A percentile compares a stretch with the other conserved stretches of the same genome.
phyloP scores from a whole-genome alignment of 1,284 basidiomycete species.

The Fistulina hepatica region DNA sequence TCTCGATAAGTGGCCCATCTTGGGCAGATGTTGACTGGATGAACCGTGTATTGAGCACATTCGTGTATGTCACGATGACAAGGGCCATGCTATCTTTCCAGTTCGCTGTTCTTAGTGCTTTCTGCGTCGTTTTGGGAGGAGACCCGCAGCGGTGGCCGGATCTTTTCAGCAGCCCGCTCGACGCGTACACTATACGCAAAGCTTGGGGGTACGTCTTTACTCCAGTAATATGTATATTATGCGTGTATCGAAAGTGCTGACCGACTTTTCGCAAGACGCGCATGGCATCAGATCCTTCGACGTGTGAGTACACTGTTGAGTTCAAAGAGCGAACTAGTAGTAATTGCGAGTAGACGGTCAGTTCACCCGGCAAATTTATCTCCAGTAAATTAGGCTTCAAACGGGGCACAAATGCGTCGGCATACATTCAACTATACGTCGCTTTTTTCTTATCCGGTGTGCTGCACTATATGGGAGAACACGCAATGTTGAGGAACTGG shows the following conservation, averaged over 20 bases:
- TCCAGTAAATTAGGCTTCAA: constrained; percentile 2
- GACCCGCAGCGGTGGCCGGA: constrained; percentile 2
- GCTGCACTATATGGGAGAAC: constrained; percentile 10
- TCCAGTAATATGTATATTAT: neutral
- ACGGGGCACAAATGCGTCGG: constrained; percentile 4
- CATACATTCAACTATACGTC: constrained; percentile 12
- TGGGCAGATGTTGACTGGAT: no score
- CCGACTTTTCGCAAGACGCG: neutral
- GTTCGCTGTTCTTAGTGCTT: no score
- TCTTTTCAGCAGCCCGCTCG: constrained; percentile 1
- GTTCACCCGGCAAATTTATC: constrained; percentile 8
- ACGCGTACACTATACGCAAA: constrained; percentile 4
- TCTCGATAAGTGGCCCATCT: no score
- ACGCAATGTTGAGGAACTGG: neutral
- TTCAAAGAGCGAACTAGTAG: neutral
- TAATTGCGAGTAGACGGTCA: neutral
- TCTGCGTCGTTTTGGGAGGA: no score
- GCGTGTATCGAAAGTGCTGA: neutral
- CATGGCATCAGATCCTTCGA: constrained; percentile 5
- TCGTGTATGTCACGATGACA: no score
- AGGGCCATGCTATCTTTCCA: no score
- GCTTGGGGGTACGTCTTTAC: constrained; percentile 4
- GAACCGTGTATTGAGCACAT: no score
- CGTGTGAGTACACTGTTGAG: neutral
- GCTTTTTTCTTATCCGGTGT: constrained; percentile 11